Base-by-base conservation (phyloP, 2,329 filamentous ascomycete species). In the Keithomyces neogunnii region DNA sequence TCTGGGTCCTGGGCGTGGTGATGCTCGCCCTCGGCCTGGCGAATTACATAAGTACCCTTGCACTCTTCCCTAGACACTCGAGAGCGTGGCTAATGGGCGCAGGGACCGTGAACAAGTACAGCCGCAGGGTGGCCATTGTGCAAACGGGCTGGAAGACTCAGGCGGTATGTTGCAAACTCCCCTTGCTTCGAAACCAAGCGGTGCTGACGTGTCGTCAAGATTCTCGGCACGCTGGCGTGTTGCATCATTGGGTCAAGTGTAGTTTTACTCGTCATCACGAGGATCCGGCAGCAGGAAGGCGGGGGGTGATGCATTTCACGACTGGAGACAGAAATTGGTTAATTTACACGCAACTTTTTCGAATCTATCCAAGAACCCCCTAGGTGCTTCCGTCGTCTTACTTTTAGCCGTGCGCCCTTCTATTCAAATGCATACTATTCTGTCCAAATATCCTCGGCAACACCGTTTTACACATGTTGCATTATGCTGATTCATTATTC, bases 131-230 rank as follows among this genome's bases (percentile, higher is more conserved):
- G 30, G 93, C 93, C 0, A 78, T 97, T 56, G 93, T 99, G 39
- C 93, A 99, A 72, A 87, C 84, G 32, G 93, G 93, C 1, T 93
- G 88, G 86, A 92, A 89, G 69, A 97, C 93, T 38, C 91, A 97
- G 65, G 68, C 85, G 42, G 87, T 95, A 62, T 56, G 74, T 65
- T 19, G 19, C 19, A 19, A 19, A 19, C 19, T 19, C 19, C 19
- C 19, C 19, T 19, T 19, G 19, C 19, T 19, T 19, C 19, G 19
- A 19, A 19, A 19, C 19, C 19, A 19, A 19, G 19, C 19, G 11
- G 5, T n/a, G 19, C 46, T 52, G 13, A 51, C 19, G 19, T 19
- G 19, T 47, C 45, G 28, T 13, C 8, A 29, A 86, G 83, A 71
- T 85, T 29, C 78, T 88, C 60, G 79, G 74, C 2, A 67, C 81